Conservation (phyloP, 2,329 filamentous ascomycete species). For the Didymella pinodella region DNA sequence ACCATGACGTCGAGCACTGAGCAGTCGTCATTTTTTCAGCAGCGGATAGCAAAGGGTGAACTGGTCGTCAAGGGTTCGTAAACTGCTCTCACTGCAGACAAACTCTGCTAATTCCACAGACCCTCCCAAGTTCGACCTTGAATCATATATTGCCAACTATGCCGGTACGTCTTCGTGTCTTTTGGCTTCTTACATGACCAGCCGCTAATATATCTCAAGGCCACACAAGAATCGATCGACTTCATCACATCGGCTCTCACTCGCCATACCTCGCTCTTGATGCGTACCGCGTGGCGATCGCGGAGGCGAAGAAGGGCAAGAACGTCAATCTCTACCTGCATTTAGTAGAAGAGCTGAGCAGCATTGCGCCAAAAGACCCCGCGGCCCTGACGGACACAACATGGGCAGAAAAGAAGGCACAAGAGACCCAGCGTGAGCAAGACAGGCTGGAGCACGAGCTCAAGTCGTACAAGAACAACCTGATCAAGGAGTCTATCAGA, state of each 20-base stretch:
- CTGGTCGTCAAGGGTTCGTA: conserved; percentile 45
- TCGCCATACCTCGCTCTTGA: conserved; percentile 80
- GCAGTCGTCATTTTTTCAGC: conserved; percentile 48
- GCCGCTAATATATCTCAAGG: conserved; percentile 59
- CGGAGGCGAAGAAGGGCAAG: conserved; percentile 76
- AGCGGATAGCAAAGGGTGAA: conserved; percentile 36
- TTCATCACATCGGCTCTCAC: conserved; percentile 80
- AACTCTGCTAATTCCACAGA: conserved; percentile 59
- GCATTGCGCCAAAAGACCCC: conserved; percentile 70
- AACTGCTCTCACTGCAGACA: neutral
- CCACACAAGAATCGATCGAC: conserved; percentile 79
- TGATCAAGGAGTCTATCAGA: conserved; percentile 95
- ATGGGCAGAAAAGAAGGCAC: conserved; percentile 78
- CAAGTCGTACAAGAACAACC: conserved; percentile 93
- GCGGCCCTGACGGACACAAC: conserved; percentile 71
- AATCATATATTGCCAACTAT: conserved; percentile 91
- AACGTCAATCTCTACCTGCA: conserved; percentile 77
- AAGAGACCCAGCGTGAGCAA: conserved; percentile 73
- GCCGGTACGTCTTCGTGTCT: conserved; percentile 63
- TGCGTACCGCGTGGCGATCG: conserved; percentile 78
- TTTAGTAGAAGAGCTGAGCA: conserved; percentile 70
- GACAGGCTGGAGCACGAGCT: conserved; percentile 83
- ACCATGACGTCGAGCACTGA: conserved; percentile 47
- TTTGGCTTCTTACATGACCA: neutral
- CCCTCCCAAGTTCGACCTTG: conserved; percentile 86